Conservation (phyloP, 805 yeast species). For the Clavispora phyllophila region DNA sequence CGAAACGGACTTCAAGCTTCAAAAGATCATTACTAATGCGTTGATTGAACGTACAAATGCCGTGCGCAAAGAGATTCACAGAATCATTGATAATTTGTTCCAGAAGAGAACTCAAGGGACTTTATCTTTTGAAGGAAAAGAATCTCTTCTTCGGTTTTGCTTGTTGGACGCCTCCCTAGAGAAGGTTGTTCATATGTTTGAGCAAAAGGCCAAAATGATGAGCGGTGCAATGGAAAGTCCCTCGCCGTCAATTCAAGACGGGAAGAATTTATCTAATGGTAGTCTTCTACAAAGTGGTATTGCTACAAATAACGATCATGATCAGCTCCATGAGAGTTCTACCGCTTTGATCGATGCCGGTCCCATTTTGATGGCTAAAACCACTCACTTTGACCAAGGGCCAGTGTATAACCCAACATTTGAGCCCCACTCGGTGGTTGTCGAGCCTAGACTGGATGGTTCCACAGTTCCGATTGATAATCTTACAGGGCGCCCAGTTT, state of each 20-base stretch:
- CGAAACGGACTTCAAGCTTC: constrained; percentile 33
- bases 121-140: constrained; percentile 51
- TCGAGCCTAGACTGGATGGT: constrained; percentile 55
- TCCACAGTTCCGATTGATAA: constrained; percentile 54
- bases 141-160: constrained; percentile 48
- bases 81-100: constrained; percentile 46
- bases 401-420: constrained; percentile 16
- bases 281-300: neutral
- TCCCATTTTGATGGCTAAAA: constrained; percentile 37
- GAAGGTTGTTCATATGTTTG: constrained; percentile 47
- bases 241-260: constrained; percentile 6
- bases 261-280: neutral
- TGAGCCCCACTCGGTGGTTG: constrained; percentile 68
- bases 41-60: constrained; percentile 47
- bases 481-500: constrained; percentile 66
- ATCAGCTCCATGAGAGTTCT: constrained; percentile 44
- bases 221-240: constrained; percentile 15
- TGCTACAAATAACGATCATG: constrained; percentile 6
- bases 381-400: constrained; percentile 3
- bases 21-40: constrained; percentile 44
- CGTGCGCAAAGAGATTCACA: constrained; percentile 47
- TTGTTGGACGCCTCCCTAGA: constrained; percentile 50
- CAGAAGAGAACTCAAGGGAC: constrained; percentile 41
- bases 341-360: constrained; percentile 49
- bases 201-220: constrained; percentile 29